Percentiles rank a stretch among this genome's conserved stretches.
These are phyloP conservation scores for Colletotrichum tamarilloi DNA, from an alignment of 2,329 filamentous ascomycete species.

Conservation along the genomic window DNA sequence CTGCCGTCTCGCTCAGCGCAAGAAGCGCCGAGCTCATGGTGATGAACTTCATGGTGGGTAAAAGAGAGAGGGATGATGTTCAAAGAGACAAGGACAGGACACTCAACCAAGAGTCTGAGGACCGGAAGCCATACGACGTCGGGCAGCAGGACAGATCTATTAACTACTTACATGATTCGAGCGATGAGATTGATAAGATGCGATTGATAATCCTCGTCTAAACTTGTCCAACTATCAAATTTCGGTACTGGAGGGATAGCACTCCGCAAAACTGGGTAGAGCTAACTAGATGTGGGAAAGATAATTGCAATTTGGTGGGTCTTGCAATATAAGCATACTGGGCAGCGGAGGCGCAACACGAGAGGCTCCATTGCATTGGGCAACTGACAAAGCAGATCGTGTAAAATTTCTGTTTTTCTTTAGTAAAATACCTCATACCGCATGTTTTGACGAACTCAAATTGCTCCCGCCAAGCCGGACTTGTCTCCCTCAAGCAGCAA, in stretches of 20 bases:
- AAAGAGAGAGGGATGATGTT: not conserved
- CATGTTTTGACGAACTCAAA: not conserved
- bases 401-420: not conserved
- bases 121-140: not conserved
- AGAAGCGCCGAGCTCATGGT: conserved; percentile 23
- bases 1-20: conserved; percentile 17
- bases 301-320: not conserved
- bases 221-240: not conserved
- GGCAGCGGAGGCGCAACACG: not conserved
- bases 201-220: not conserved
- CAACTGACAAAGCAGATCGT: not conserved
- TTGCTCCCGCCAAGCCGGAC: not conserved
- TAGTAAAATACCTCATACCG: conserved; percentile 20
- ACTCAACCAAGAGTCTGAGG: not conserved
- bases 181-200: conserved; percentile 21
- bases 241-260: not conserved
- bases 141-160: not conserved
- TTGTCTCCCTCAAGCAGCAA: not conserved
- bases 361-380: not conserved
- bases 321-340: conserved; percentile 10
- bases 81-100: not conserved
- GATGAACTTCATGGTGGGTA: conserved; percentile 28
- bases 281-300: not conserved
- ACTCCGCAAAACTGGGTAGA: not conserved
- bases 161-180: conserved; percentile 2